Evolutionary conservation across 495 filamentous ascomycete species (phyloP).

Genomic region (Podospora bellae-mahoneyi): DNA sequence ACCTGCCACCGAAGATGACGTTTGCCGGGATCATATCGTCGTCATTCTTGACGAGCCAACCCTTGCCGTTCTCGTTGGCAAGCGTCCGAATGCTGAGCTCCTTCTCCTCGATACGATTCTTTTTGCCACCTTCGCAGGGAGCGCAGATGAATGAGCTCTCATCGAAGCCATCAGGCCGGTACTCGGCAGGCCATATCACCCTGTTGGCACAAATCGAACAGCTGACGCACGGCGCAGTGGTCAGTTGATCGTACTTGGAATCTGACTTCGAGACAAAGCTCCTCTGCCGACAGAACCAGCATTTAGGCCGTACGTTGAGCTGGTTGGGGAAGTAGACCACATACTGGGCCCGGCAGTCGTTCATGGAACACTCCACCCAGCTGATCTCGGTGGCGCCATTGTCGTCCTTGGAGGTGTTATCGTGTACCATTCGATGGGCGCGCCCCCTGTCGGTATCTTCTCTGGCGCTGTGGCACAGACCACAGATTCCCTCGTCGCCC

Average conservation of each 20-base stretch:
- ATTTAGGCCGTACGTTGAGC: slow-evolving; percentile 43
- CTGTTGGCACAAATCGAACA: slow-evolving; percentile 42
- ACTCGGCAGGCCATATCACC: slow-evolving; percentile 42
- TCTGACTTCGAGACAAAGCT: background rate
- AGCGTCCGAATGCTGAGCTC: slow-evolving; percentile 35
- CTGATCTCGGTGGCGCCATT: slow-evolving; percentile 23
- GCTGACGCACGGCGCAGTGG: slow-evolving; percentile 32
- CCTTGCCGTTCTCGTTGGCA: slow-evolving; percentile 33
- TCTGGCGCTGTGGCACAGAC: slow-evolving; percentile 30
- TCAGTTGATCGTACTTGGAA: slow-evolving; percentile 8
- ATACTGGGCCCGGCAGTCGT: slow-evolving; percentile 45
- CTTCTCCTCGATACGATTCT: slow-evolving; percentile 30
- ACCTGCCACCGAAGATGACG: slow-evolving; percentile 36
- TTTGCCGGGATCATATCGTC: slow-evolving; percentile 24
- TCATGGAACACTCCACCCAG: slow-evolving; percentile 44
- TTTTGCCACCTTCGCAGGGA: slow-evolving; percentile 31
- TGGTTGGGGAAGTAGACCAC: slow-evolving; percentile 40
- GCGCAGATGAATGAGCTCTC: slow-evolving; percentile 35
- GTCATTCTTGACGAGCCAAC: slow-evolving; percentile 41
- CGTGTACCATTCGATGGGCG: slow-evolving; percentile 18
- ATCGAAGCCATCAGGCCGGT: slow-evolving; percentile 31
- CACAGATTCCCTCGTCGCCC: slow-evolving; percentile 36
- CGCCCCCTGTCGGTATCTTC: background rate
- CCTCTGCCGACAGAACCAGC: slow-evolving; percentile 42
- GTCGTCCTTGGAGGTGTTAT: slow-evolving; percentile 32